These are phyloP conservation scores for Aquanectria penicillioides DNA, from an alignment of 2,329 filamentous ascomycete genomes.

Conservation along the genomic window DNA sequence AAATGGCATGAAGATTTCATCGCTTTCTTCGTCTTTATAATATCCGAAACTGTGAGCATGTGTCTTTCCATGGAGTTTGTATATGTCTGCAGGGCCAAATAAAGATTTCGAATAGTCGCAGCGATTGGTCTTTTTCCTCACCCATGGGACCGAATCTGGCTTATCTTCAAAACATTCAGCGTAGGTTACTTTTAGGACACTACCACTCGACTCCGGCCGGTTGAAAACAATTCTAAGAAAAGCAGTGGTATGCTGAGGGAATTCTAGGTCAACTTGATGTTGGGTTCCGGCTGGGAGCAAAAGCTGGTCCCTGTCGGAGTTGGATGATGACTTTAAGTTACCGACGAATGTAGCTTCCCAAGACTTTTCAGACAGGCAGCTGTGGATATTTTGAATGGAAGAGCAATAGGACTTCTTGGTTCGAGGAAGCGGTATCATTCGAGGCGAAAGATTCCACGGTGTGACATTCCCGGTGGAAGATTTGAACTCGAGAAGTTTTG, in stretches of 20 bases:
- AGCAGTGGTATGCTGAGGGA: not conserved
- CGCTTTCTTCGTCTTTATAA: not conserved
- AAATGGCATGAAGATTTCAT: not conserved
- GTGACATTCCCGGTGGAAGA: not conserved
- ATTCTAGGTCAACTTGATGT: slow-evolving; percentile 1
- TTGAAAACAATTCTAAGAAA: not conserved
- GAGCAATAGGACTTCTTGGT: not conserved
- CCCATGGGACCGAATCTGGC: not conserved
- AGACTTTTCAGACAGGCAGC: not conserved
- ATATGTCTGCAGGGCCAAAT: not conserved
- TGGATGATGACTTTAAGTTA: not conserved
- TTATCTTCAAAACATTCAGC: slow-evolving; percentile 13
- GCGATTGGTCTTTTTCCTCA: not conserved
- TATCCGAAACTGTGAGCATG: not conserved
- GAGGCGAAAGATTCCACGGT: not conserved
- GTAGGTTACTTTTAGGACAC: not conserved
- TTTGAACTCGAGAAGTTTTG: not conserved
- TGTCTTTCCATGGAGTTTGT: not conserved
- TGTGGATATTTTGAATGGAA: not conserved
- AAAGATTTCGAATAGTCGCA: not conserved
- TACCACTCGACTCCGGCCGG: not conserved
- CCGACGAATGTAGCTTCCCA: not conserved
- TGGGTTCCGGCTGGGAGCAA: not conserved
- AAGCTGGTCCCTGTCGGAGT: not conserved
- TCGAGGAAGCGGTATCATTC: not conserved